These are phyloP conservation scores for Rhodamnia rubescens DNA, from an alignment of 345 rosid genomes.

Conservation along the genomic window DNA sequence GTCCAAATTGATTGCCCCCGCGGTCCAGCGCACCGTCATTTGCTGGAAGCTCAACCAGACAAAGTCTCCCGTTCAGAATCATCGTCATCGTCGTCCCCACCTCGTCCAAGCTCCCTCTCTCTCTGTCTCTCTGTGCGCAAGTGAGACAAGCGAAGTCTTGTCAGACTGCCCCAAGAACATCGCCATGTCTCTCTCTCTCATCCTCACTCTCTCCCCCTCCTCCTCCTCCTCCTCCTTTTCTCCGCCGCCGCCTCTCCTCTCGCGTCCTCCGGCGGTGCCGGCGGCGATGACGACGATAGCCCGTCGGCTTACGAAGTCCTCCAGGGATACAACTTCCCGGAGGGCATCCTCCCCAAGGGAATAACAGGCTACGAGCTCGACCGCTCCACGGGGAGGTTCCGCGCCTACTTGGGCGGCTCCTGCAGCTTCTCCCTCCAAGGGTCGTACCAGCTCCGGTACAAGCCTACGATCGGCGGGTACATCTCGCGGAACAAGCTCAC, in stretches of 20 bases:
- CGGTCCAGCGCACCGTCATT: background rate
- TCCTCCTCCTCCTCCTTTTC: constrained; percentile 12
- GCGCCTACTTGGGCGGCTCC: constrained; percentile 41
- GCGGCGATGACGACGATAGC: background rate
- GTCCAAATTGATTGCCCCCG: background rate
- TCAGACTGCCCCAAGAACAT: background rate
- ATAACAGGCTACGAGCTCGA: constrained; percentile 54
- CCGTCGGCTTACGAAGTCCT: constrained; percentile 61
- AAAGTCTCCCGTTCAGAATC: background rate
- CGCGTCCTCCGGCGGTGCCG: constrained; percentile 4
- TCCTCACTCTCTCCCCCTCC: background rate
- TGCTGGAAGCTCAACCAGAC: background rate
- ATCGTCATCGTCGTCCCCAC: background rate
- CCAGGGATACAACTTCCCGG: constrained; percentile 57
- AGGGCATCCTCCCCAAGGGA: constrained; percentile 78
- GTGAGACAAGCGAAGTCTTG: background rate
- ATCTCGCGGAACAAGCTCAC: constrained; percentile 51
- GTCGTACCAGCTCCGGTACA: constrained; percentile 72
- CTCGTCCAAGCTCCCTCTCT: background rate
- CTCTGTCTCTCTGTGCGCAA: background rate
- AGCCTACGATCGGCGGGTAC: constrained; percentile 62
- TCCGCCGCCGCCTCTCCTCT: background rate
- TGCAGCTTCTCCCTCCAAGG: constrained; percentile 88
- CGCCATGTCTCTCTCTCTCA: constrained; percentile 2
- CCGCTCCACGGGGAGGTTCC: constrained; percentile 47